Percentiles rank a stretch among this genome's conserved stretches.
These are phyloP conservation scores for Plasmodium gonderi DNA, from an alignment of 169 alveolate genomes.

Conservation along the genomic window DNA sequence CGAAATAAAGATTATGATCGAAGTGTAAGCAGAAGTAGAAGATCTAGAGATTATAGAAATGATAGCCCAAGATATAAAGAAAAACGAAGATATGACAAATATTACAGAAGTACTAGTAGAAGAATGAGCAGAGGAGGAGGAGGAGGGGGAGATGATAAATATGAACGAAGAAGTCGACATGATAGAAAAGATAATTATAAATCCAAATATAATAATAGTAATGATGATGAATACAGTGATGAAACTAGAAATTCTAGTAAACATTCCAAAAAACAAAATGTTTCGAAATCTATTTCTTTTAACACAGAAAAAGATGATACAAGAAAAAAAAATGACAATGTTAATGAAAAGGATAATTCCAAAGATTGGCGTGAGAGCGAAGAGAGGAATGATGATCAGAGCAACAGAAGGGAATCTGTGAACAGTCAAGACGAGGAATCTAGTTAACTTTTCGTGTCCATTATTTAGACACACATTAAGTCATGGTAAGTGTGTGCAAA, in stretches of 20 bases:
- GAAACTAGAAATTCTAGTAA: slow-evolving; percentile 67
- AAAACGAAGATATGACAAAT: slow-evolving; percentile 41
- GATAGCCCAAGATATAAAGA: slow-evolving; percentile 43
- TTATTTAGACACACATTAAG: not conserved
- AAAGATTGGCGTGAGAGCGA: slow-evolving; percentile 59
- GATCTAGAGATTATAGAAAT: slow-evolving; percentile 49
- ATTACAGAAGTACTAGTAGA: slow-evolving; percentile 53
- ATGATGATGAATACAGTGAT: slow-evolving; percentile 68
- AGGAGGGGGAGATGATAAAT: slow-evolving; percentile 28
- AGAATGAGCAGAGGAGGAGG: slow-evolving; percentile 44
- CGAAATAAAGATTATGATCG: slow-evolving; percentile 32
- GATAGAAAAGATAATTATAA: slow-evolving; percentile 52
- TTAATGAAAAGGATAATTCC: slow-evolving; percentile 45
- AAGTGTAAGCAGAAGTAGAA: slow-evolving; percentile 34
- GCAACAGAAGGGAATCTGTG: slow-evolving; percentile 8
- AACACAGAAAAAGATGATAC: slow-evolving; percentile 63
- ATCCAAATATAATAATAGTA: slow-evolving; percentile 45
- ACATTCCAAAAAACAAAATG: slow-evolving; percentile 19
- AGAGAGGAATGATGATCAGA: not conserved
- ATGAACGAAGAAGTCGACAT: slow-evolving; percentile 8
- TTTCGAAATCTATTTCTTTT: slow-evolving; percentile 64
- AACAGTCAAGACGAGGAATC: slow-evolving; percentile 44
- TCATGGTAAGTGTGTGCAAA: too few species aligned
- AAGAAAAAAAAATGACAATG: slow-evolving; percentile 33
- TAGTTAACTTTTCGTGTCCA: not conserved